phyloP scores from a whole-genome alignment of 176 grass and related monocot genomes.

The Rhipidocladum racemiflorum region DNA sequence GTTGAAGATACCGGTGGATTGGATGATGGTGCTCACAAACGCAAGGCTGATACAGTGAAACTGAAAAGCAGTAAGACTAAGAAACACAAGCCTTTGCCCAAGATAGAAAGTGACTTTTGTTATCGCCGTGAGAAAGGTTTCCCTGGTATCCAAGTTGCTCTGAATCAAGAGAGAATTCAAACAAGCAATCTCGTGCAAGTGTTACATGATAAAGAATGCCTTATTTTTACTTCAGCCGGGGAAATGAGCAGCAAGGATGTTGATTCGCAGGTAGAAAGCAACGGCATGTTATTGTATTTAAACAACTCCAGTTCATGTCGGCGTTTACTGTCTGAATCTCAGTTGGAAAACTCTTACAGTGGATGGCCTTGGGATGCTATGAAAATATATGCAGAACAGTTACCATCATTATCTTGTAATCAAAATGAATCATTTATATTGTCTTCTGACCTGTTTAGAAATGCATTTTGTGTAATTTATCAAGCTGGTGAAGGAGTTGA shows the following conservation, averaged over 20 bases:
- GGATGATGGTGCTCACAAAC: slow-evolving; percentile 40
- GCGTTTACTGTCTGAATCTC: slow-evolving; percentile 38
- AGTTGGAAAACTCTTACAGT: slow-evolving; percentile 44
- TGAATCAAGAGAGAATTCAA: slow-evolving; percentile 52
- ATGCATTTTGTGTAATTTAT: slow-evolving; percentile 60
- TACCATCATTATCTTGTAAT: slow-evolving; percentile 37
- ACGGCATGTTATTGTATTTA: background rate
- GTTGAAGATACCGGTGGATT: slow-evolving; percentile 25
- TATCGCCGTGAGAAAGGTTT: slow-evolving; percentile 88
- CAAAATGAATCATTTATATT: slow-evolving; percentile 33
- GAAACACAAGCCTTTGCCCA: slow-evolving; percentile 62
- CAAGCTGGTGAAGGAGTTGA: slow-evolving; percentile 69
- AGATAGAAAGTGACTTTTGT: slow-evolving; percentile 54
- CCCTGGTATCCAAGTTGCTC: slow-evolving; percentile 69
- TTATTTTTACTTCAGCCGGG: slow-evolving; percentile 41
- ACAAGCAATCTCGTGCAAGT: slow-evolving; percentile 21
- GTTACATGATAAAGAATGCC: slow-evolving; percentile 39
- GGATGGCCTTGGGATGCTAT: slow-evolving; percentile 80
- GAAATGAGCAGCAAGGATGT: slow-evolving; percentile 29
- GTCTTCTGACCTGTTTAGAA: slow-evolving; percentile 68
- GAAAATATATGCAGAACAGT: slow-evolving; percentile 44
- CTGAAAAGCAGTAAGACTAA: slow-evolving; percentile 44
- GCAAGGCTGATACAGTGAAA: slow-evolving; percentile 50
- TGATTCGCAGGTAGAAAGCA: slow-evolving; percentile 27
- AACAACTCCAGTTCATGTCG: slow-evolving; percentile 44